Evolutionary conservation across 345 rosid genomes (phyloP).

Genomic region (Raphanus sativus): DNA sequence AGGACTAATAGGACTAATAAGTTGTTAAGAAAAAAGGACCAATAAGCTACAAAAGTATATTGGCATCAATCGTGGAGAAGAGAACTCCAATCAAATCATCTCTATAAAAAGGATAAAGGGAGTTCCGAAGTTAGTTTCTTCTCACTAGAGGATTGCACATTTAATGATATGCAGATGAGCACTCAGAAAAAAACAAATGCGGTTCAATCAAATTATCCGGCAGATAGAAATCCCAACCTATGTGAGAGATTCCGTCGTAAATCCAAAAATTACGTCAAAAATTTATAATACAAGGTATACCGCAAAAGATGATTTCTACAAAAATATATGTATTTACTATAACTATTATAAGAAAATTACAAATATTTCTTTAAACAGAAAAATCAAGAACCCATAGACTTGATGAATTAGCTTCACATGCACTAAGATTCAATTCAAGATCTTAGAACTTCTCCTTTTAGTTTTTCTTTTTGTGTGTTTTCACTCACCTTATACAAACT

Average conservation of each 20-base stretch:
- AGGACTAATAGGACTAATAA: no score
- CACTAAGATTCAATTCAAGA: not conserved
- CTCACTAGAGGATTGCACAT: not conserved
- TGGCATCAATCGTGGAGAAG: not conserved
- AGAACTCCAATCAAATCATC: not conserved
- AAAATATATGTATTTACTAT: not conserved
- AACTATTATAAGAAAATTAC: no score
- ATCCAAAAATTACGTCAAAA: no score
- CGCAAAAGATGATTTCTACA: not conserved
- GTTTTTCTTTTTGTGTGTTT: not conserved
- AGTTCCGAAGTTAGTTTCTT: not conserved
- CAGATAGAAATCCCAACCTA: not conserved
- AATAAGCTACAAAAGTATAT: no score
- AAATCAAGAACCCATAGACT: not conserved
- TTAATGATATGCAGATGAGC: no score
- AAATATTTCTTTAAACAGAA: no score
- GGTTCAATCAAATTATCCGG: not conserved
- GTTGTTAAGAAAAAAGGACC: no score
- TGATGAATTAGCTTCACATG: not conserved
- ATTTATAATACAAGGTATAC: not conserved
- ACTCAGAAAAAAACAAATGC: not conserved
- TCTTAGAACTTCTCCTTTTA: not conserved
- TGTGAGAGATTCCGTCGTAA: not conserved
- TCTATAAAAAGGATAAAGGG: not conserved
- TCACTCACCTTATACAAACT: not conserved